These are phyloP conservation scores for Didymella keratinophila DNA, from an alignment of 2,329 filamentous ascomycete genomes.

Conservation along the genomic window DNA sequence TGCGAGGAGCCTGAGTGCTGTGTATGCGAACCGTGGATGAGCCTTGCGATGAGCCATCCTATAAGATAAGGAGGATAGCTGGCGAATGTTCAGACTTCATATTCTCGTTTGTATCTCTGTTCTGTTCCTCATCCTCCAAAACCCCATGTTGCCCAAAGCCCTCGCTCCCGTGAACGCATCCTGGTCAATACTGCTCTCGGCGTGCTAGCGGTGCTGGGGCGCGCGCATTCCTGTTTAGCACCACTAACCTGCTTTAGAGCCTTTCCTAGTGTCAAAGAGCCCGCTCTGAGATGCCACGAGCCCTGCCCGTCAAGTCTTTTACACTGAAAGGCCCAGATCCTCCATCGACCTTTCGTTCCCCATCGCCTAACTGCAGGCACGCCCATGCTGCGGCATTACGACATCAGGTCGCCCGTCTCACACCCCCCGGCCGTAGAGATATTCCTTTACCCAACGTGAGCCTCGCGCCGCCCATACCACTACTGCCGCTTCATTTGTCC, in stretches of 20 bases:
- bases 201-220: conserved; percentile 20
- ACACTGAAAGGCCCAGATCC: conserved; percentile 36
- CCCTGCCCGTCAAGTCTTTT: conserved; percentile 37
- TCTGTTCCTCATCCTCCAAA: neutral
- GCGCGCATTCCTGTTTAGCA: conserved; percentile 35
- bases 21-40: neutral
- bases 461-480: conserved; percentile 25
- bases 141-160: conserved; percentile 5
- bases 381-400: conserved; percentile 34
- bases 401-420: conserved; percentile 30
- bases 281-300: conserved; percentile 34
- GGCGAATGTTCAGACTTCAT: neutral
- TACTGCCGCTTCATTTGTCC: conserved; percentile 7
- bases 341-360: conserved; percentile 28
- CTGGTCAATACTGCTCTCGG: conserved; percentile 21
- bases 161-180: conserved; percentile 10
- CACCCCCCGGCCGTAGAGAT: conserved; percentile 26
- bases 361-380: conserved; percentile 28
- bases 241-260: conserved; percentile 26
- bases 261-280: conserved; percentile 36
- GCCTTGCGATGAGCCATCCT: neutral
- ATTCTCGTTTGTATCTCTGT: neutral
- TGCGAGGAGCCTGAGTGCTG: neutral
- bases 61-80: neutral
- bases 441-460: conserved; percentile 24